Conservation (phyloP, 208 protist species). For the Wallacemonas sp. region DNA sequence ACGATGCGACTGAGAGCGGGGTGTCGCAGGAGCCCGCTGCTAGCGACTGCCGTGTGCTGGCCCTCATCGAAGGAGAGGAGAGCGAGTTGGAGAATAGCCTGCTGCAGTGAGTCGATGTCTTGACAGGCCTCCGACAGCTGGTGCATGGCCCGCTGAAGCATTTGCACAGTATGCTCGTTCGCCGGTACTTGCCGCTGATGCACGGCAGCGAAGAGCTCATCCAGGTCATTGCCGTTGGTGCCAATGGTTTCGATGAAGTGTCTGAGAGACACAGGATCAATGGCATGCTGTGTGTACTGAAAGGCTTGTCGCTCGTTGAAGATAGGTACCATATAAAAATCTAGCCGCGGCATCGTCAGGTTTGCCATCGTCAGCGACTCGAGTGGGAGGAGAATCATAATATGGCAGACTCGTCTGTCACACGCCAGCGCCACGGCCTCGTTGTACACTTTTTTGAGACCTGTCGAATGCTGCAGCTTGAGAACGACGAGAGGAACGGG, state of each 20-base stretch:
- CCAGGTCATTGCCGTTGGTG: conserved; percentile 60
- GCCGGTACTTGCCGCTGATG: conserved; percentile 33
- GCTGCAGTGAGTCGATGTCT: conserved; percentile 13
- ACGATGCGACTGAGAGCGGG: conserved; percentile 49
- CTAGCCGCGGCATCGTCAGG: conserved; percentile 49
- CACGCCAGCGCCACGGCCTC: conserved; percentile 68
- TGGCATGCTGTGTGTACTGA: conserved; percentile 49
- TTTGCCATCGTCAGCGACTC: conserved; percentile 49
- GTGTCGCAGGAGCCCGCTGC: conserved; percentile 8
- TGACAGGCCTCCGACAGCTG: conserved; percentile 32
- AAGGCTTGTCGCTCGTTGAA: conserved; percentile 51
- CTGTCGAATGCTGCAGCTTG: conserved; percentile 49
- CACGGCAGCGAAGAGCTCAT: conserved; percentile 60
- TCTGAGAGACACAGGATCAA: conserved; percentile 48
- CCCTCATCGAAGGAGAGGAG: conserved; percentile 43
- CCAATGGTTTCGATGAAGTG: conserved; percentile 59
- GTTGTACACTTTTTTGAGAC: conserved; percentile 59
- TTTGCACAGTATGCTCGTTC: conserved; percentile 45
- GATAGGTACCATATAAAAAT: conserved; percentile 58
- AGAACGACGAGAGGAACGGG: conserved; percentile 54
- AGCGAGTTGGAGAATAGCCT: conserved; percentile 41
- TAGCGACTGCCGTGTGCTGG: conserved; percentile 31
- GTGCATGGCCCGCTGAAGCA: conserved; percentile 51
- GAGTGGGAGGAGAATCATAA: conserved; percentile 51
- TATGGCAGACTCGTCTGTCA: conserved; percentile 42